phyloP scores from a whole-genome alignment of 257 asterid species.

The Striga asiatica region DNA sequence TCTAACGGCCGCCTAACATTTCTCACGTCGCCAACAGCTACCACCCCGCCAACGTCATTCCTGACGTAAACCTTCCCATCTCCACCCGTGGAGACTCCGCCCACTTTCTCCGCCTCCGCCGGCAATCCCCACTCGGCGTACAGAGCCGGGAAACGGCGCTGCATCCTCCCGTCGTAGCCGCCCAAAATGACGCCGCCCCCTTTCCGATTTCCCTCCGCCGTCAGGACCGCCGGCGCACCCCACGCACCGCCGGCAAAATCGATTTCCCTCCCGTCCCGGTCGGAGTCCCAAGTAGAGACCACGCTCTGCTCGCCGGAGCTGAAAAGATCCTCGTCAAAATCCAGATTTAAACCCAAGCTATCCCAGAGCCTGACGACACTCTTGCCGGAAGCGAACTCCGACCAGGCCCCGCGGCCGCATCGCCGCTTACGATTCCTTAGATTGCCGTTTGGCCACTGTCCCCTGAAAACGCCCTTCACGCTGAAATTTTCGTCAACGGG shows the following conservation, averaged over 20 bases:
- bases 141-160: slow-evolving; percentile 37
- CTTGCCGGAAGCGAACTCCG: slow-evolving; percentile 43
- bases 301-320: slow-evolving; percentile 25
- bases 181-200: slow-evolving; percentile 40
- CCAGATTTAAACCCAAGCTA: slow-evolving; percentile 49
- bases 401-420: slow-evolving; percentile 25
- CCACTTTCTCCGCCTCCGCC: slow-evolving; percentile 12
- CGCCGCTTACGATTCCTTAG: slow-evolving; percentile 30
- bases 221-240: no score
- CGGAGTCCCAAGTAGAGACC: slow-evolving; percentile 68
- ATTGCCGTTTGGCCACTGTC: slow-evolving; percentile 20
- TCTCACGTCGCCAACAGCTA: slow-evolving; percentile 78
- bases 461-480: no score
- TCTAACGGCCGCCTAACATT: slow-evolving; percentile 51
- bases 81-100: slow-evolving; percentile 20
- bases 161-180: slow-evolving; percentile 61
- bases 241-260: no score
- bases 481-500: slow-evolving; percentile 32
- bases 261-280: no score
- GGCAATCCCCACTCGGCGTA: slow-evolving; percentile 54
- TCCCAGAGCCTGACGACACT: slow-evolving; percentile 89
- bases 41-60: slow-evolving; percentile 42
- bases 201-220: slow-evolving; percentile 30
- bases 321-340: slow-evolving; percentile 47
- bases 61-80: slow-evolving; percentile 44